Conservation (phyloP, 352 stramenopile species). For the Phytopythium aichiense region DNA sequence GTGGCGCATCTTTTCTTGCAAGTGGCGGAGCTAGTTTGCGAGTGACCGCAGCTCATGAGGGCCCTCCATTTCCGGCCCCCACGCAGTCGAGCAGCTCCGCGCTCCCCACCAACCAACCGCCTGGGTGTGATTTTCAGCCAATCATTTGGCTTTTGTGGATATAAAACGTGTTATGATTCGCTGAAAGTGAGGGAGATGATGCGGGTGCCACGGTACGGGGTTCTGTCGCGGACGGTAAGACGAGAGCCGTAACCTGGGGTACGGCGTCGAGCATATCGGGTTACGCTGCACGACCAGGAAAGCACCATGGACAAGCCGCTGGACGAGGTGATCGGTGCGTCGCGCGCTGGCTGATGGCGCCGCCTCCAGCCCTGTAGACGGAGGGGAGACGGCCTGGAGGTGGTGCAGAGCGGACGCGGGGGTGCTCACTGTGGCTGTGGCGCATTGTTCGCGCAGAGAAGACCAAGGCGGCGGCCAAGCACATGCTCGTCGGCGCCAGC, state of each 20-base stretch:
- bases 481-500: slow-evolving; percentile 61
- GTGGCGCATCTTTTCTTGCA: slow-evolving; percentile 69
- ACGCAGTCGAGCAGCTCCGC: neutral
- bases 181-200: neutral
- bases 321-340: slow-evolving; percentile 1
- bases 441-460: slow-evolving; percentile 31
- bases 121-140: slow-evolving; percentile 3
- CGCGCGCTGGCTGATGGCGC: neutral
- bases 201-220: neutral
- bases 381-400: no score
- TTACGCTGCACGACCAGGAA: neutral
- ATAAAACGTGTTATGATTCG: neutral
- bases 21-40: slow-evolving; percentile 65
- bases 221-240: slow-evolving; percentile 1
- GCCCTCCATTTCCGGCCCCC: neutral
- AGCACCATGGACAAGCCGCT: slow-evolving; percentile 2
- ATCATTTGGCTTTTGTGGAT: neutral
- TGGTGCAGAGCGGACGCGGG: neutral
- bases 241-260: slow-evolving; percentile 8
- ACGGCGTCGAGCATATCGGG: no score
- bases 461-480: slow-evolving; percentile 56
- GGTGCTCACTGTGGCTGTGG: neutral
- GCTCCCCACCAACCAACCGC: slow-evolving; percentile 13
- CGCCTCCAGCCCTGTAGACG: no score
- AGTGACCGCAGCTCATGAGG: slow-evolving; percentile 21